Evolutionary conservation across 2,329 filamentous ascomycete species (phyloP).

Genomic region (Biscogniauxia sp.): DNA sequence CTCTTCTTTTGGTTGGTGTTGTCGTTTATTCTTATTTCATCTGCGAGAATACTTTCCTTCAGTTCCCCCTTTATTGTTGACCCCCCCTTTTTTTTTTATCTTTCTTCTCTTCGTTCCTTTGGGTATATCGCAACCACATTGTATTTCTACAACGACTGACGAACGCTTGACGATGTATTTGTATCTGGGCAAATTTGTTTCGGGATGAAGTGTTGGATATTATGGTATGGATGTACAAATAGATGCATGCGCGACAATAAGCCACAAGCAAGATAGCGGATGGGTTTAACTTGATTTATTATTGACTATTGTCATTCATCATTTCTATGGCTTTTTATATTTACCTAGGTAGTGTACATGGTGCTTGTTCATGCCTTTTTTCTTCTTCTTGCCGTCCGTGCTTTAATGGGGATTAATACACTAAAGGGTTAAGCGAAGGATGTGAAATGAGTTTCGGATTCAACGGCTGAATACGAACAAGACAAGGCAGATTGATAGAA

Average conservation of each 20-base stretch:
- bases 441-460: background rate
- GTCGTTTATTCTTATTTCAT: no score
- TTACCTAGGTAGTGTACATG: no score
- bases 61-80: background rate
- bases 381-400: background rate
- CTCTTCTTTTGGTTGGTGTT: no score
- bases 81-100: slow-evolving; percentile 1
- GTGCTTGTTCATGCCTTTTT: background rate
- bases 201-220: no score
- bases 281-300: background rate
- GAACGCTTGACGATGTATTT: background rate
- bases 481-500: background rate
- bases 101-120: slow-evolving; percentile 1
- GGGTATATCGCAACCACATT: background rate
- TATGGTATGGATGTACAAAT: background rate
- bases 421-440: no score
- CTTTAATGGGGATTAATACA: no score
- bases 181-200: background rate
- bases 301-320: background rate
- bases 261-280: background rate
- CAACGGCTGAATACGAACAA: background rate
- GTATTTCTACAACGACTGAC: background rate
- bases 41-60: slow-evolving; percentile 1
- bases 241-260: background rate
- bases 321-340: no score